Conservation (phyloP, 208 protist species). For the Trypanosoma theileri region DNA sequence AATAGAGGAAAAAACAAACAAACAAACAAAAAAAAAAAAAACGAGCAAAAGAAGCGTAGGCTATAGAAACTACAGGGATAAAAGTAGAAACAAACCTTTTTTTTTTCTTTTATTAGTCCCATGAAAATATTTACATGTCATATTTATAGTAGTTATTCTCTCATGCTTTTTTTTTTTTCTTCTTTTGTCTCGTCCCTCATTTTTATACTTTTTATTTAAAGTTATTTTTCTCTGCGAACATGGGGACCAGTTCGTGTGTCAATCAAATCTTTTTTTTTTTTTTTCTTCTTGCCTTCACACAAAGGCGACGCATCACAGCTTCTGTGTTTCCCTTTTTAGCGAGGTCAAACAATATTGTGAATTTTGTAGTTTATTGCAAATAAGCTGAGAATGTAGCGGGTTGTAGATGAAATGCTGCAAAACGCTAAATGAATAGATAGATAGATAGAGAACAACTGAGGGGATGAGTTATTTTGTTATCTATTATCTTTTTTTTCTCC, state of each 20-base stretch:
- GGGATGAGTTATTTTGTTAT: not conserved
- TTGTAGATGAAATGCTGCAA: too few relatives aligned
- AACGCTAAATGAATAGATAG: constrained; percentile 2
- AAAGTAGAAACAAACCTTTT: not conserved
- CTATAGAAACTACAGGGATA: constrained; percentile 6
- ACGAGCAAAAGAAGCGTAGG: constrained; percentile 12
- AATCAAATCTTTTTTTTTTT: too few relatives aligned
- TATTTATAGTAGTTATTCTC: constrained; percentile 4
- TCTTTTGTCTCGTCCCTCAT: constrained; percentile 21
- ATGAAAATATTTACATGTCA: constrained; percentile 17
- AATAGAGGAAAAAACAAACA: not conserved
- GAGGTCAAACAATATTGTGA: too few relatives aligned
- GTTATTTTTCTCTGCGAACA: not conserved
- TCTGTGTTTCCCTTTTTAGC: too few relatives aligned
- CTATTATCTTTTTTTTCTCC: constrained; percentile 6
- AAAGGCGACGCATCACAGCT: too few relatives aligned
- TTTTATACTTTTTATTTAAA: constrained; percentile 12
- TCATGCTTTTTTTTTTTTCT: constrained; percentile 5
- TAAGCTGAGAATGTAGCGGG: too few relatives aligned
- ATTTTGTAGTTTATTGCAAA: too few relatives aligned
- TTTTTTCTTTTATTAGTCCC: constrained; percentile 14
- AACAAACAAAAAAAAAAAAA: not conserved
- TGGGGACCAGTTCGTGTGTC: too few relatives aligned
- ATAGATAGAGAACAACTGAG: constrained; percentile 6
- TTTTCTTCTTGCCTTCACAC: too few relatives aligned